Conservation (phyloP, 164 flowering plant genomes). For the Nymphaea colorata region DNA sequence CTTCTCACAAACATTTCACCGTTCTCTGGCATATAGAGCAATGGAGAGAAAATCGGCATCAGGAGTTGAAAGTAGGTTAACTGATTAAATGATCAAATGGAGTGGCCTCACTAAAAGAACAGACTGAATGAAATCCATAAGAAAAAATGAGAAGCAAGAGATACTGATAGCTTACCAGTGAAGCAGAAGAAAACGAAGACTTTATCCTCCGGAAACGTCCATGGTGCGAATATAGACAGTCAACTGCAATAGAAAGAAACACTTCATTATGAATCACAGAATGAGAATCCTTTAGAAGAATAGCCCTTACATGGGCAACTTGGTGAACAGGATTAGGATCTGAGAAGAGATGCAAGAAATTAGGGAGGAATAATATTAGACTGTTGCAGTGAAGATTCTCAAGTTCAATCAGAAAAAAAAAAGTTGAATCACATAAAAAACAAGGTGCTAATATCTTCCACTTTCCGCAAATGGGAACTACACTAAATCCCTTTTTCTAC, state of each 20-base stretch:
- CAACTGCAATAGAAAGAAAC: not conserved
- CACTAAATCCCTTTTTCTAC: not conserved
- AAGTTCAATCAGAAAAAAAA: not conserved
- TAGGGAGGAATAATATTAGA: not conserved
- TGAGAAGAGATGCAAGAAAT: not conserved
- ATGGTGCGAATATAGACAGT: not conserved
- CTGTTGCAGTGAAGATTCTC: too few species aligned
- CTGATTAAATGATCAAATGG: not conserved
- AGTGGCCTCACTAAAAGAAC: not conserved
- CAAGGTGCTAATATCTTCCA: not conserved
- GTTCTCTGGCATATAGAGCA: not conserved
- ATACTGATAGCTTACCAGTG: not conserved
- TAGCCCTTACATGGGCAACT: not conserved
- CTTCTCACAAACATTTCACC: slow-evolving; percentile 40
- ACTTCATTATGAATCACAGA: not conserved
- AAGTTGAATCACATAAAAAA: too few species aligned
- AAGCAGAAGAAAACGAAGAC: not conserved
- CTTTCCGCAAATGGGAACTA: not conserved
- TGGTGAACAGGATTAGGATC: not conserved
- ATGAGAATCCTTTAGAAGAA: not conserved
- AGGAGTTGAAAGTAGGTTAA: not conserved
- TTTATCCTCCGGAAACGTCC: not conserved
- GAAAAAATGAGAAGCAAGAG: not conserved
- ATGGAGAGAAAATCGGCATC: not conserved
- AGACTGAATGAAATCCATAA: slow-evolving; percentile 18